Conservation (phyloP, 2,329 filamentous ascomycete genomes). For the Lojkania enalia region DNA sequence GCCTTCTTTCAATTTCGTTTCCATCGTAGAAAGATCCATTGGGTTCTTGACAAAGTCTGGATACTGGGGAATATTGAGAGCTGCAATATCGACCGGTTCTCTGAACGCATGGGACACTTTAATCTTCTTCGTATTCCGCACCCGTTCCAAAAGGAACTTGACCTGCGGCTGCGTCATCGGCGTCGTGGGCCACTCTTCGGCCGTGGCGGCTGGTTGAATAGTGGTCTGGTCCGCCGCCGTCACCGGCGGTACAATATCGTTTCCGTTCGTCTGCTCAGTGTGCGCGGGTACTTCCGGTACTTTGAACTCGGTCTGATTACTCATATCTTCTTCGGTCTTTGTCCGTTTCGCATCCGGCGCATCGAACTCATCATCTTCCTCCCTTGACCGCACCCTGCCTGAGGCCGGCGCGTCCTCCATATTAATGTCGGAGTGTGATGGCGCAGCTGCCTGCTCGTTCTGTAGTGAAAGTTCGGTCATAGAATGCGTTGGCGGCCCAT, state of each 20-base stretch:
- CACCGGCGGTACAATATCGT: conserved; percentile 24
- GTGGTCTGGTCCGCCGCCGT: conserved; percentile 36
- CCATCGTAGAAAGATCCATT: conserved; percentile 83
- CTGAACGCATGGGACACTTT: conserved; percentile 77
- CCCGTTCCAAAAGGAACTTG: conserved; percentile 65
- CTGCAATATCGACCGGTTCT: conserved; percentile 74
- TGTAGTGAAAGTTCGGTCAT: conserved; percentile 40
- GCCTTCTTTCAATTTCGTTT: conserved; percentile 73
- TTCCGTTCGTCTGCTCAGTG: conserved; percentile 33
- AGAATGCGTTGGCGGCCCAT: conserved; percentile 34
- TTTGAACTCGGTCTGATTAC: conserved; percentile 48
- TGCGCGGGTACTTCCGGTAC: conserved; percentile 46
- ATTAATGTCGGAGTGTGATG: conserved; percentile 33
- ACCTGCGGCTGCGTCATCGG: conserved; percentile 59
- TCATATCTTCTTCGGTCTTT: conserved; percentile 62
- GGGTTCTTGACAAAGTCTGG: conserved; percentile 73
- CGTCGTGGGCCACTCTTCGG: conserved; percentile 37
- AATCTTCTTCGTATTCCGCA: conserved; percentile 82
- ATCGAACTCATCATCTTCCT: conserved; percentile 67
- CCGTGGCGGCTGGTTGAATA: conserved; percentile 38
- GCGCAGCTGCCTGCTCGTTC: conserved; percentile 22
- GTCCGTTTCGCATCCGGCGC: conserved; percentile 79
- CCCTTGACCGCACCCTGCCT: conserved; percentile 68
- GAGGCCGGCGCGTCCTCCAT: conserved; percentile 46
- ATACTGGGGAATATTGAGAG: conserved; percentile 74